Percentiles rank a stretch among this genome's conserved stretches.
phyloP scores from a whole-genome alignment of 2,329 filamentous ascomycete genomes.

The Cladosporium oxysporum region DNA sequence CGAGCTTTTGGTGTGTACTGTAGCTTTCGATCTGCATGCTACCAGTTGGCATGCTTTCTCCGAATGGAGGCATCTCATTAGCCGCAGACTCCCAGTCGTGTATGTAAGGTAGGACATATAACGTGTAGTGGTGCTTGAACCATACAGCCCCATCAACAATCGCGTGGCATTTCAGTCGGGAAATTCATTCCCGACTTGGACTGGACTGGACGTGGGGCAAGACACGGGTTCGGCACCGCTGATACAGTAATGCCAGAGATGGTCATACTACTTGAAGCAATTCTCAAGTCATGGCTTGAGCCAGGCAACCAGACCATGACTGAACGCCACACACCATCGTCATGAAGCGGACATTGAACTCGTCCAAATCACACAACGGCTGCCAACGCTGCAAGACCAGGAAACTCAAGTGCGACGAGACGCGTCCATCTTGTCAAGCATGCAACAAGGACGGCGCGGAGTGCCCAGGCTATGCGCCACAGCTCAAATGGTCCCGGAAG shows the following conservation, averaged over 20 bases:
- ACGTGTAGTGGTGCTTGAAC: background rate
- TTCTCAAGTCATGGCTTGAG: background rate
- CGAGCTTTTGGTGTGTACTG: background rate
- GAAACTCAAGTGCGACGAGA: slow-evolving; percentile 47
- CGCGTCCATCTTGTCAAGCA: slow-evolving; percentile 45
- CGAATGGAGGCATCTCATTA: background rate
- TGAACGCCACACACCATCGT: background rate
- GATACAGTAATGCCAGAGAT: background rate
- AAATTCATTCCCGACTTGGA: slow-evolving; percentile 8
- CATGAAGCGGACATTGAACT: slow-evolving; percentile 31
- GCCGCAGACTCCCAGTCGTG: background rate
- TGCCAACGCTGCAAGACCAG: slow-evolving; percentile 16
- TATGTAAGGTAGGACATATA: background rate
- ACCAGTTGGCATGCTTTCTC: background rate
- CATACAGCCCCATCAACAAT: background rate
- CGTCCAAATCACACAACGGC: slow-evolving; percentile 34
- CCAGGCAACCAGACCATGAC: background rate
- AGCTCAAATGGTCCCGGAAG: slow-evolving; percentile 52
- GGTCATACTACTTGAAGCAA: background rate
- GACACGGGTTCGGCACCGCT: slow-evolving; percentile 3
- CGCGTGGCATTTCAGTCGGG: background rate
- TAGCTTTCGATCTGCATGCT: background rate
- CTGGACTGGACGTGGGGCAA: slow-evolving; percentile 7
- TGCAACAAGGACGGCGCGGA: slow-evolving; percentile 46
- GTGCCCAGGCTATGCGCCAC: slow-evolving; percentile 51